Evolutionary conservation across 2,329 filamentous ascomycete genomes (phyloP).

Genomic region (Fusarium kyushuense): DNA sequence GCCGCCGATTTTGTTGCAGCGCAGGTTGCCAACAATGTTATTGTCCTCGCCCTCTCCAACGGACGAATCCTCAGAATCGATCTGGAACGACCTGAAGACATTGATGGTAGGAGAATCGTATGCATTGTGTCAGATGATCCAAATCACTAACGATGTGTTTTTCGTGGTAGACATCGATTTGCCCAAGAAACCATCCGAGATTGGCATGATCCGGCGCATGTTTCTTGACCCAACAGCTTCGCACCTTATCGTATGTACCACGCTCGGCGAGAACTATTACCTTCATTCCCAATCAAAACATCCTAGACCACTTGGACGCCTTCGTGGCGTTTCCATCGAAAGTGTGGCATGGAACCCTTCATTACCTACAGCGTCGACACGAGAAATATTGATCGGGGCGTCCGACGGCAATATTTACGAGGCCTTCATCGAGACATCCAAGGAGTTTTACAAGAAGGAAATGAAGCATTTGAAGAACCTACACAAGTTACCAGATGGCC

Average conservation of each 20-base stretch:
- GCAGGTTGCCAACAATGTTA: constrained; percentile 96
- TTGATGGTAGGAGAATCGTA: constrained; percentile 74
- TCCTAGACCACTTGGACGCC: constrained; percentile 81
- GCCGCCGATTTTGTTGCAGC: constrained; percentile 96
- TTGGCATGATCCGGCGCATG: constrained; percentile 93
- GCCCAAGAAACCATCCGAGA: constrained; percentile 90
- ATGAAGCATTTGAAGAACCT: constrained; percentile 91
- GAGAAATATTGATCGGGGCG: constrained; percentile 91
- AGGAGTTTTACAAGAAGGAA: constrained; percentile 94
- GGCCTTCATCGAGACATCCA: constrained; percentile 91
- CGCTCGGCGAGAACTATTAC: constrained; percentile 96
- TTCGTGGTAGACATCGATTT: constrained; percentile 85
- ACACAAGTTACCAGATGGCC: constrained; percentile 83
- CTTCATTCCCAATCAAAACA: constrained; percentile 94
- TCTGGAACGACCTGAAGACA: constrained; percentile 91
- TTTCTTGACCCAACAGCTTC: constrained; percentile 98
- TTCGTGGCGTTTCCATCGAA: constrained; percentile 90
- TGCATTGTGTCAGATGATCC: background rate
- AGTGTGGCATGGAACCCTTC: constrained; percentile 95
- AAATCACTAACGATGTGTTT: constrained; percentile 21
- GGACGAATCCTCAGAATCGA: constrained; percentile 95
- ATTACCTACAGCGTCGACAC: constrained; percentile 89
- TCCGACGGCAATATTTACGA: constrained; percentile 97
- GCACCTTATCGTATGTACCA: constrained; percentile 91
- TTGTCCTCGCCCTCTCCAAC: constrained; percentile 91